A percentile compares a stretch with the other conserved stretches of the same genome.
Conservation (phyloP, 495 filamentous ascomycete species). For the Penicillium roqueforti region DNA sequence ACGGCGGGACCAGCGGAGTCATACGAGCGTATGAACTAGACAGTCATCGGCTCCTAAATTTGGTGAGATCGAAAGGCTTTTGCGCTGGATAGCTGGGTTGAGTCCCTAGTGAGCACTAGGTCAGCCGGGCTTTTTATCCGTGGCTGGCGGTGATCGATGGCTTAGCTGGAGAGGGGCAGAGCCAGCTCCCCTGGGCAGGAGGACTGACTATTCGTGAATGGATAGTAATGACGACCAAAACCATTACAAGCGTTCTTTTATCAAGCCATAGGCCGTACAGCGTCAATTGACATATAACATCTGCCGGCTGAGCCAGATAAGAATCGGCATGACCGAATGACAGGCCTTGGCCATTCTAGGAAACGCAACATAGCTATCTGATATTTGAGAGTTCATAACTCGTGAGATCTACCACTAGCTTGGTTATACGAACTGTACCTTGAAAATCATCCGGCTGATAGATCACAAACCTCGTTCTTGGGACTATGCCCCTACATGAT, state of each 20-base stretch:
- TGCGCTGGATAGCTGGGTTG: background rate
- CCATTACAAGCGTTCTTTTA: background rate
- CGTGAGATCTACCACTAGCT: conserved; percentile 8
- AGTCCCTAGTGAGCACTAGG: background rate
- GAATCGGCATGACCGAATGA: background rate
- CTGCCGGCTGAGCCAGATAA: background rate
- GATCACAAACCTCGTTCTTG: conserved; percentile 8
- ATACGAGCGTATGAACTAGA: background rate
- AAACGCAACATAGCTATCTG: background rate
- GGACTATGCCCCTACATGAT: background rate
- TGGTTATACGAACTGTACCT: conserved; percentile 12
- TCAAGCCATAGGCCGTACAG: background rate
- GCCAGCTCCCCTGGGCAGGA: background rate
- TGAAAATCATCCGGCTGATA: conserved; percentile 25
- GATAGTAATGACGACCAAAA: background rate
- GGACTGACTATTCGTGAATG: background rate
- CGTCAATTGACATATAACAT: background rate
- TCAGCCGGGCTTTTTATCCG: background rate
- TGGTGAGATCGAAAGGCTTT: background rate
- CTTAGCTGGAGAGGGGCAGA: background rate
- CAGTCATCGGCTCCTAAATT: background rate
- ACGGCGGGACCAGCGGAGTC: background rate
- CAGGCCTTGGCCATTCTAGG: background rate
- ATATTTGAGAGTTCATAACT: background rate
- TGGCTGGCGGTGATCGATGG: background rate